Evolutionary conservation across 306 rosid genomes (phyloP), one percentile per base, ranked within the genome.

Genomic region (Medicago ruthenica): DNA sequence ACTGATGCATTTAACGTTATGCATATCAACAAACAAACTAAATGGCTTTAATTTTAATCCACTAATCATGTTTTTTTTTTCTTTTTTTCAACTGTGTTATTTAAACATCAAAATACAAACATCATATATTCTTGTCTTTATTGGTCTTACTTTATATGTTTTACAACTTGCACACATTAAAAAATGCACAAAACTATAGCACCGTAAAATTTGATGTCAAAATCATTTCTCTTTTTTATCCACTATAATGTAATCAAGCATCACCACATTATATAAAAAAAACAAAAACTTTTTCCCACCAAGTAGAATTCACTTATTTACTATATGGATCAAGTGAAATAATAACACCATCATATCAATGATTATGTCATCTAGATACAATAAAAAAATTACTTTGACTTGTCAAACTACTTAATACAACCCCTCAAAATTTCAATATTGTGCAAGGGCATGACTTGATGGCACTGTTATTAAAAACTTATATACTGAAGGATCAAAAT

Each of bases 401-500:
- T 55, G 13, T 20, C 31, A 55, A 20, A 55, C 62, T 2, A 10
- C 6, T 17, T 55, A 20, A 55, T 55, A 55, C 62, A 55, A 17
- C 31, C 31, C 15, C 62, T 20, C 62, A 18, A 18, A 55, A 55
- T 18, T 55, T 55, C 13, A 61, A 31, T 61, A 15, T 31, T 15
- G 22, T 34, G 11, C 3, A 61, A 61, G 67, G 18, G 34, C 41
- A 34, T 15, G 3, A 61, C 13, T 61, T 31, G 42, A 34, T 61
- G 13, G 20, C 8, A 34, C 12, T 61, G 44, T 61, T 61, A 61
- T 55, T 55, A 20, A 55, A 34, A 61, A 61, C 34, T 42, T 61
- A 8, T 31, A 61, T 42, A 61, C 22, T 21, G 36, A 61, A 61
- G 9, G 42, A 61, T 34, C 71, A 77, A 77, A 83, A 84, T 54